Evolutionary conservation across 2,329 filamentous ascomycete genomes (phyloP), one percentile per base, ranked within the genome.

Genomic region (Mariannaea elegans): DNA sequence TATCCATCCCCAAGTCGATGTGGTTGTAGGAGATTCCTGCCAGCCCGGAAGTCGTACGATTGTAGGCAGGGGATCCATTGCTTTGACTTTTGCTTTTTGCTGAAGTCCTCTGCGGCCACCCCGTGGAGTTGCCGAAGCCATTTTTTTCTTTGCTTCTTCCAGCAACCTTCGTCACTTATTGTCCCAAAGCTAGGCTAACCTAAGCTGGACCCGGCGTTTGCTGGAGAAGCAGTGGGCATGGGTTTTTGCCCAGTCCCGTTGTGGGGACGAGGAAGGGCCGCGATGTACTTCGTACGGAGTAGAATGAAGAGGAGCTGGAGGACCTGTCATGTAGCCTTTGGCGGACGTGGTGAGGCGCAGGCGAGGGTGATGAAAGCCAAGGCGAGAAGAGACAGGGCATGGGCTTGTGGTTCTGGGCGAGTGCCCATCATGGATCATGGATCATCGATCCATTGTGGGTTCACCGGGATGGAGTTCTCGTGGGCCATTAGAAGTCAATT

Each of bases 31-130:
- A 62, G 54, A 56, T 59, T 57, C 50, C 38, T 61, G 58, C 55
- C 56, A 44, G 58, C 63, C 49, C 57, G 53, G 59, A 66, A 69
- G 66, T 69, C 67, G 67, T 69, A 69, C 67, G 67, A 69, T 68
- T 39, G 27, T 27, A 38, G 36, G 48, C 56, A 66, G 62, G 52
- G 64, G 59, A 47, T 19, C 41, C 55, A 27, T 27, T 27, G 24
- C 24, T 27, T 62, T 63, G 63, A 34, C 48, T 6, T 48, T 55
- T 48, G 51, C 51, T 47, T 62, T 62, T 63, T 63, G 56, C 44
- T 60, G 32, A 29, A 38, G 16, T 23, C n/a, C 10, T 16, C 52
- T 62, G 59, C 58, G 51, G 45, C 24, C 39, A 53, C 59, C 52
- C 64, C 50, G 44, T 56, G 42, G 60, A 56, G 50, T 57, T 54